Conservation (phyloP, 2,329 filamentous ascomycete genomes). For the Diaporthe amygdali region DNA sequence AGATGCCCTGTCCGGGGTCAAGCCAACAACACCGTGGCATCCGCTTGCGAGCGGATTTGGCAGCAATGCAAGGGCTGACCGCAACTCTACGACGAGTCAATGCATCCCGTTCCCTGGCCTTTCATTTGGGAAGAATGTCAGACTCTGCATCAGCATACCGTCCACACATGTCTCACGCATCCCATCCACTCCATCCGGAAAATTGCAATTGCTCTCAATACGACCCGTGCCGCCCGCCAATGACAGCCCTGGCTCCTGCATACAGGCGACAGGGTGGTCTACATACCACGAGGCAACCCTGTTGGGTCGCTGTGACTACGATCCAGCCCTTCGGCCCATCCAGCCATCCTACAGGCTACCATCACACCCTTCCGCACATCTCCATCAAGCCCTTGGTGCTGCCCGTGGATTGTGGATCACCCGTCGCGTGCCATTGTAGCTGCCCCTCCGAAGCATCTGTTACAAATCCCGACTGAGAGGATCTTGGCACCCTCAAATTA, state of each 20-base stretch:
- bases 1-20: not conserved
- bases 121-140: constrained; percentile 18
- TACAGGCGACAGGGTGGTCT: constrained; percentile 13
- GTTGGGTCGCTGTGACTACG: not conserved
- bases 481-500: constrained; percentile 18
- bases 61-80: constrained; percentile 22
- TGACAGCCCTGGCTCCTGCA: not conserved
- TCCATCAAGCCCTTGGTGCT: not conserved
- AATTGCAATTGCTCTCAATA: constrained; percentile 18
- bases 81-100: constrained; percentile 20
- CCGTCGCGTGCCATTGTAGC: not conserved
- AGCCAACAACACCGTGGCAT: not conserved
- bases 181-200: constrained; percentile 18
- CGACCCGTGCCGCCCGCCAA: constrained; percentile 26
- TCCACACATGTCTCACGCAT: constrained; percentile 18
- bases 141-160: constrained; percentile 15
- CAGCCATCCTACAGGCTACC: constrained; percentile 1
- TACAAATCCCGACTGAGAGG: constrained; percentile 4
- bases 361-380: constrained; percentile 4
- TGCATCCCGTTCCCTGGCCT: constrained; percentile 14
- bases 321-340: not conserved
- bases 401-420: not conserved
- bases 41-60: not conserved
- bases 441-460: not conserved
- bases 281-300: constrained; percentile 19